Conservation (phyloP, 805 yeast genomes). For the Candida qinlingensis region DNA sequence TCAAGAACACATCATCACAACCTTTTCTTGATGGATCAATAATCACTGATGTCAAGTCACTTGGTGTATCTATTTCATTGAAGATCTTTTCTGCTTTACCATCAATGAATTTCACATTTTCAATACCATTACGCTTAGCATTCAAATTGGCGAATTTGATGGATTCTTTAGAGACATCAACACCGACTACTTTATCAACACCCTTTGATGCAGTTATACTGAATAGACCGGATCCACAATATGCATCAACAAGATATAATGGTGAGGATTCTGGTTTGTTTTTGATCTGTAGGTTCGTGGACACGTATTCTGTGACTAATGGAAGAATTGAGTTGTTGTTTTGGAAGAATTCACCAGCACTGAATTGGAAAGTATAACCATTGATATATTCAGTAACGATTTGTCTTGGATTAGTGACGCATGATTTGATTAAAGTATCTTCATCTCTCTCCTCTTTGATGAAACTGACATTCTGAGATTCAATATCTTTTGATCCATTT, state of each 20-base stretch:
- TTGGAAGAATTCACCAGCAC: slow-evolving; percentile 96
- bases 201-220: slow-evolving; percentile 79
- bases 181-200: slow-evolving; percentile 86
- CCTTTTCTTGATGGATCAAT: slow-evolving; percentile 98
- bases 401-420: slow-evolving; percentile 74
- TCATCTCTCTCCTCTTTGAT: slow-evolving; percentile 25
- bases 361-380: slow-evolving; percentile 77
- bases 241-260: slow-evolving; percentile 82
- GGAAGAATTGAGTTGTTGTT: slow-evolving; percentile 92
- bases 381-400: slow-evolving; percentile 72
- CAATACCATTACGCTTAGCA: slow-evolving; percentile 68
- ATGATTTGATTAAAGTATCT: slow-evolving; percentile 48
- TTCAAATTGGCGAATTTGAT: slow-evolving; percentile 82
- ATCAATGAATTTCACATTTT: slow-evolving; percentile 76
- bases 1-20: slow-evolving; percentile 81
- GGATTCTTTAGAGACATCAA: slow-evolving; percentile 66
- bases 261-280: slow-evolving; percentile 36
- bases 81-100: slow-evolving; percentile 93
- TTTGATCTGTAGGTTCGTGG: slow-evolving; percentile 50
- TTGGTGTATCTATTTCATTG: slow-evolving; percentile 69
- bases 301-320: slow-evolving; percentile 73
- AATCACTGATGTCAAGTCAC: slow-evolving; percentile 76
- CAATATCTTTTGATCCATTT: slow-evolving; percentile 42
- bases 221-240: slow-evolving; percentile 94
- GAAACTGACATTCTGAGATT: slow-evolving; percentile 30